phyloP scores from a whole-genome alignment of 768 basidiomycete species.

The Amylocystis lapponica region DNA sequence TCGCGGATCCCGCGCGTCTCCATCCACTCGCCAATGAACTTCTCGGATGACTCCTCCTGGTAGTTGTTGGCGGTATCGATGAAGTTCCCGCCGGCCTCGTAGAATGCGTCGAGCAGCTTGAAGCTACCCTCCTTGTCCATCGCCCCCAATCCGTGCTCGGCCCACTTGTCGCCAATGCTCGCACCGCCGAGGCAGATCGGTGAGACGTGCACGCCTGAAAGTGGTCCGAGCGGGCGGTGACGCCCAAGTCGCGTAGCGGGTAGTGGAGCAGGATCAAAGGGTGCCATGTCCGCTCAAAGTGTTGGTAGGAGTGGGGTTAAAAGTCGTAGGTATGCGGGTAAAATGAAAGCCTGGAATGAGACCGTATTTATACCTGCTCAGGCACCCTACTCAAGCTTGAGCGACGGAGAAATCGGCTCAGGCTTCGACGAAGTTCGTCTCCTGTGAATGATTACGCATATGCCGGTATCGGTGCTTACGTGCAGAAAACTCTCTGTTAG shows the following conservation, averaged over 20 bases:
- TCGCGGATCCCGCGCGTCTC: conserved; percentile 30
- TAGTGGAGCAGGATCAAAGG: conserved; percentile 9
- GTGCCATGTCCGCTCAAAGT: no score
- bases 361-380: no score
- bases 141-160: conserved; percentile 20
- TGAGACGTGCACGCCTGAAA: conserved; percentile 32
- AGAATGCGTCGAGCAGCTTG: conserved; percentile 20
- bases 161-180: conserved; percentile 36
- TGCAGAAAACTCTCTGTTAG: no score
- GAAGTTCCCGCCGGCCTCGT: conserved; percentile 30
- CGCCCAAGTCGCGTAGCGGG: conserved; percentile 24
- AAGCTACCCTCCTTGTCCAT: conserved; percentile 33
- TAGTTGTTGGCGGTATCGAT: conserved; percentile 34
- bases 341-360: no score
- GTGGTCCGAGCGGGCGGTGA: conserved; percentile 29
- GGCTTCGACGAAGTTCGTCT: no score
- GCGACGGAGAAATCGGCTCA: no score
- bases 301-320: no score
- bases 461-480: no score
- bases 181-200: conserved; percentile 35
- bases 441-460: no score
- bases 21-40: conserved; percentile 40
- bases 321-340: no score
- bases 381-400: no score
- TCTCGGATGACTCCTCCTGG: conserved; percentile 31